Percentiles rank a stretch among this genome's conserved stretches.
Evolutionary conservation across 495 filamentous ascomycete genomes (phyloP).

Genomic region (Rhizodiscina lignyota): DNA sequence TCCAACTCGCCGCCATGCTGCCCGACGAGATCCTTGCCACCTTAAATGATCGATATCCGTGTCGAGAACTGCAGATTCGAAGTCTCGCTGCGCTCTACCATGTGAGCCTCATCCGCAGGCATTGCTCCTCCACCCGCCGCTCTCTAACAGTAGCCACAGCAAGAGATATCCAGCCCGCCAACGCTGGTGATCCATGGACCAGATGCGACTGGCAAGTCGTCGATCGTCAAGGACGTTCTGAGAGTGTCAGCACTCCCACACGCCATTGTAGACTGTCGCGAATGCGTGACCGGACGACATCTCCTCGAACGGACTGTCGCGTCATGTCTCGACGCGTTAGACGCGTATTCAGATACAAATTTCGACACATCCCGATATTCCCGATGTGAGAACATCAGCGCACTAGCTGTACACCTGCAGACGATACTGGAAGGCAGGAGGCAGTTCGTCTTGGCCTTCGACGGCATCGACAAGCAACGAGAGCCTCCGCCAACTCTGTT

Average conservation of each 20-base stretch:
- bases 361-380: too few relatives aligned
- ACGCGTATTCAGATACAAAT: too few relatives aligned
- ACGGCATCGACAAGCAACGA: slow-evolving; percentile 77
- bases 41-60: slow-evolving; percentile 15
- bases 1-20: too few relatives aligned
- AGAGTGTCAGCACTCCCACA: slow-evolving; percentile 35
- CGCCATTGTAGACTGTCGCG: slow-evolving; percentile 58
- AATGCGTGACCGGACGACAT: slow-evolving; percentile 84
- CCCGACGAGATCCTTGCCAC: slow-evolving; percentile 12
- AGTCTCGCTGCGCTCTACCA: slow-evolving; percentile 16
- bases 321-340: slow-evolving; percentile 10
- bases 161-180: slow-evolving; percentile 24
- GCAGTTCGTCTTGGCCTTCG: slow-evolving; percentile 70
- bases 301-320: slow-evolving; percentile 53
- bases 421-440: slow-evolving; percentile 25
- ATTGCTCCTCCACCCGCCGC: not conserved
- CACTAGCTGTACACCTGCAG: slow-evolving; percentile 53
- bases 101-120: slow-evolving; percentile 5
- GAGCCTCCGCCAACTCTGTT: slow-evolving; percentile 66
- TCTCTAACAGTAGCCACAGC: not conserved
- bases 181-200: slow-evolving; percentile 66
- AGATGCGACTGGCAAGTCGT: slow-evolving; percentile 83
- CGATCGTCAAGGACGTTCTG: slow-evolving; percentile 48
- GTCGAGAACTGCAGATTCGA: slow-evolving; percentile 19
- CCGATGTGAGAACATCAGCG: slow-evolving; percentile 64